Base-by-base conservation (phyloP, 1,284 basidiomycete genomes). In the Trichosporon coremiiforme region DNA sequence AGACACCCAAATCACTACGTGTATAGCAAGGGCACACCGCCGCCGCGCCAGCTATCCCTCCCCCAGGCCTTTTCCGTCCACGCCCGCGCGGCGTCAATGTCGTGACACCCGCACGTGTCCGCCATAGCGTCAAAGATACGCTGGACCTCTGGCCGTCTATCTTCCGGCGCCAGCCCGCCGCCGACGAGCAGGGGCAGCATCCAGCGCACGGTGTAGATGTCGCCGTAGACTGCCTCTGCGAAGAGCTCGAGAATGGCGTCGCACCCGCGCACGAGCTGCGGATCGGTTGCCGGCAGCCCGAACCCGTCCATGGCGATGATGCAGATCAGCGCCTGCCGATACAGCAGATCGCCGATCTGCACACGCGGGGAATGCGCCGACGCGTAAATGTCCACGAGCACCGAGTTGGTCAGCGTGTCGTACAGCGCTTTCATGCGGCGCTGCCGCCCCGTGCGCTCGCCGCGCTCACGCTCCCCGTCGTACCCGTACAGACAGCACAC, bases 171-270 rank as follows among this genome's bases (percentile, higher is more conserved):
- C 0, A 69, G 55, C 7, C 65, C 31, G 0, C 65, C 69, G 3
- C 65, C 70, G 2, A 71, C 45, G 8, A 71, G 45, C 6, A 71
- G 63, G 15, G 70, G 70, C 17, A 68, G 57, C 38, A 68, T 62
- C 70, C 70, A 71, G 25, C 70, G 70, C 64, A 66, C 66, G 1
- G 66, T 70, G 70, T 68, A 70, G 35, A 68, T 66, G 7, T 68
- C 70, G 20, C 65, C 62, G 25, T 66, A 66, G 0, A 71, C 67
- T 2, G 65, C 70, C n/a, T 71, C 70, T 17, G 60, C 65, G 41
- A 66, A 68, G 9, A 71, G 65, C 62, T 71, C 70, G n/a, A 71
- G 70, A 17, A 71, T 71, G 38, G 67, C 68, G 38, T 68, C 70
- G 47, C 60, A 66, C 3, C 65, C 57, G 4, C 50, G 36, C 17